These are phyloP conservation scores for Aurifilum marmelostoma DNA, from an alignment of 2,329 filamentous ascomycete genomes.

Conservation along the genomic window DNA sequence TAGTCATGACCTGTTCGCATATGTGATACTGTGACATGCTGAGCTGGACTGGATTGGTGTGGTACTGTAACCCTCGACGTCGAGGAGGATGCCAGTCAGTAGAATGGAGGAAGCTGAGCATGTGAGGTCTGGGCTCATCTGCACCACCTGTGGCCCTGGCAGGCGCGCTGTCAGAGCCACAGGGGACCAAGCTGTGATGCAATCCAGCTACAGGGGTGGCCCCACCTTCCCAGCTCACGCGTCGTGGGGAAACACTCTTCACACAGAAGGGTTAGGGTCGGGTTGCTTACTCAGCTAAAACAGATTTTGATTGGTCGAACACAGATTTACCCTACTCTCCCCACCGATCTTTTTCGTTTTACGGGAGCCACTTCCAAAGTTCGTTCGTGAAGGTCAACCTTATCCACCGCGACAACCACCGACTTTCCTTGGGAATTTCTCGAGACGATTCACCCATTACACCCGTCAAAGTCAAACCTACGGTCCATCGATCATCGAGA, in stretches of 20 bases:
- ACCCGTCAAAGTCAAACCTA: constrained; percentile 37
- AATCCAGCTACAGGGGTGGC: constrained; percentile 2
- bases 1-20: constrained; percentile 2
- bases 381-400: constrained; percentile 17
- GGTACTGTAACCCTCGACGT: neutral
- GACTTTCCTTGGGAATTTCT: constrained; percentile 32
- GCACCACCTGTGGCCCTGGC: neutral
- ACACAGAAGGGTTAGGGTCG: neutral
- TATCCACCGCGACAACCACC: constrained; percentile 25
- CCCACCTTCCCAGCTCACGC: constrained; percentile 7
- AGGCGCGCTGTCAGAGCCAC: neutral
- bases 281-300: neutral
- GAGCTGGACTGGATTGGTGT: neutral
- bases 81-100: neutral
- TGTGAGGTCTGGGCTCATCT: constrained; percentile 12
- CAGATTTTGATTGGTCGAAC: constrained; percentile 10
- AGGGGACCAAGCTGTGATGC: constrained; percentile 12
- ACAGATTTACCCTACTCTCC: constrained; percentile 15
- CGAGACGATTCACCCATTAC: constrained; percentile 29
- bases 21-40: constrained; percentile 8
- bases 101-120: constrained; percentile 12
- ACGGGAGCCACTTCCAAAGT: constrained; percentile 11
- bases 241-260: neutral
- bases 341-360: constrained; percentile 20
- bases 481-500: constrained; percentile 35